These are phyloP conservation scores for Hymenoscyphus fructigenus DNA, from an alignment of 2,329 filamentous ascomycete species.

Conservation along the genomic window DNA sequence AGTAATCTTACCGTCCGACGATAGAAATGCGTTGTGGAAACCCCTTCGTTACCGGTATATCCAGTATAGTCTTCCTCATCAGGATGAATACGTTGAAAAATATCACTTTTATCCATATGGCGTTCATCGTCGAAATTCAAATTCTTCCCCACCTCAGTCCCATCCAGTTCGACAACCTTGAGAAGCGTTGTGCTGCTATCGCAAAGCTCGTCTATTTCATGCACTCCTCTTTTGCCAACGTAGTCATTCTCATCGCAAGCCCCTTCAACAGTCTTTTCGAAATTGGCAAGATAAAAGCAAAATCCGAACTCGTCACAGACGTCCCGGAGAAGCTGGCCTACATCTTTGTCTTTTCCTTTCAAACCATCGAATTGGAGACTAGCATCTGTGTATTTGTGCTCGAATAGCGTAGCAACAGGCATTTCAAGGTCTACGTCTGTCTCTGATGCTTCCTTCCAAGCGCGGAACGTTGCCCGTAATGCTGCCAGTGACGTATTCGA, in stretches of 20 bases:
- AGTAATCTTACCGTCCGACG: conserved; percentile 18
- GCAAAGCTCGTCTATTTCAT: conserved; percentile 14
- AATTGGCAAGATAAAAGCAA: conserved; percentile 20
- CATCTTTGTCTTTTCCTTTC: conserved; percentile 18
- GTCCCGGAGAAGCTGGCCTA: conserved; percentile 14
- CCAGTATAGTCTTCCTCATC: conserved; percentile 24
- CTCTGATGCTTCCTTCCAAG: conserved; percentile 16
- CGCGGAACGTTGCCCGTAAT: conserved; percentile 12
- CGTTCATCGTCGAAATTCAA: conserved; percentile 16
- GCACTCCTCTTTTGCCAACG: neutral
- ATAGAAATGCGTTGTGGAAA: conserved; percentile 21
- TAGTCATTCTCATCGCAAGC: conserved; percentile 15
- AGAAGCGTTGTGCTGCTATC: conserved; percentile 5
- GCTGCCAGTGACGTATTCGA: conserved; percentile 6
- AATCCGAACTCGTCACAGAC: conserved; percentile 17
- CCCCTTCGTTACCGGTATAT: conserved; percentile 22
- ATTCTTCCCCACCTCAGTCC: conserved; percentile 16
- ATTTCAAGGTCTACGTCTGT: neutral
- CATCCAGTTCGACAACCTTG: conserved; percentile 21
- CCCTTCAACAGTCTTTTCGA: conserved; percentile 17
- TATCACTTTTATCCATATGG: conserved; percentile 14
- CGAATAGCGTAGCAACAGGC: conserved; percentile 11
- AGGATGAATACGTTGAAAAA: conserved; percentile 15
- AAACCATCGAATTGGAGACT: conserved; percentile 17
- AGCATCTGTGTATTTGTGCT: conserved; percentile 20